Evolutionary conservation across 306 rosid genomes (phyloP), one percentile per base, ranked within the genome.

Genomic region (Citrullus amarus): DNA sequence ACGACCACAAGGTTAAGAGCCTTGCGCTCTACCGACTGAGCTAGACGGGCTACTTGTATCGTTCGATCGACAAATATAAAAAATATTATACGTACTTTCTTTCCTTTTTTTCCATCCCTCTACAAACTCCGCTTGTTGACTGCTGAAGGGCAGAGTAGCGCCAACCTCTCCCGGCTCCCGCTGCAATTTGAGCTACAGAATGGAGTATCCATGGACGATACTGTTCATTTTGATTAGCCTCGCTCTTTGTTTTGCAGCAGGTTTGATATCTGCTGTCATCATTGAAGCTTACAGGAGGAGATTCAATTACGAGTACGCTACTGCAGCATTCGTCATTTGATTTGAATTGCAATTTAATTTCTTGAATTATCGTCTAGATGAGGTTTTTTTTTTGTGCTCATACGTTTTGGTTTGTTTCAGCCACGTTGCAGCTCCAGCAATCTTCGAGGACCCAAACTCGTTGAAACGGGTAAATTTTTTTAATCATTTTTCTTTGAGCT

Each of bases 381-480:
- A 77, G 43, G 2, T 43, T 20, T 43, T 20, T 20, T 78, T 17
- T 0, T 78, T 78, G 18, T 77, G 30, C 3, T 59, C 32, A 44
- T 78, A 14, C 30, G 38, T 60, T 50, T 50, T 62, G 53, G 10
- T 12, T 78, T 43, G 38, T 76, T 1, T 56, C 56, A 92, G 99
- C 82, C 98, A 92, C 77, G 88, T 91, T 77, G 99, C 86, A 78
- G 89, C 87, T 81, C 93, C 91, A 1, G 93, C 93, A 65, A 88
- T 90, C 82, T 95, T 92, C 60, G 93, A 95, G 88, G 99, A 88
- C 86, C 93, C 98, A 8, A 90, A 81, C 80, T 96, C 99, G 51
- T 86, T 90, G 89, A 92, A 88, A 67, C 91, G 86, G 98, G 99
- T 62, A 15, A 30, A 32, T 62, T 30, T 15, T 77, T 20, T 43